These are phyloP conservation scores for Ogataea hybrid DNA, from an alignment of 1,139 yeast species.

Conservation along the genomic window DNA sequence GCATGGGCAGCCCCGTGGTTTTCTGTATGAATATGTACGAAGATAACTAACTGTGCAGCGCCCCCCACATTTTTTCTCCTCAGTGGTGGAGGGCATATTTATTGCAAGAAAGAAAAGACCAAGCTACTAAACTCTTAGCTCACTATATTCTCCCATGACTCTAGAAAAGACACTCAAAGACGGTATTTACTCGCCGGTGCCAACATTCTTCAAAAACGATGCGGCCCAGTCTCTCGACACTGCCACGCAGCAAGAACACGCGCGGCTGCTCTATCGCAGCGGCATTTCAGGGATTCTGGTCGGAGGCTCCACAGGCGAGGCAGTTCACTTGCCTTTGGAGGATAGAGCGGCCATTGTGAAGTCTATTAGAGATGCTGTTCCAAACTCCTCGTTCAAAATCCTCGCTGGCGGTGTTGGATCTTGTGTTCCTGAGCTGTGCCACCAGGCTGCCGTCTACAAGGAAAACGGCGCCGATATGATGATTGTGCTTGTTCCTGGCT, in stretches of 20 bases:
- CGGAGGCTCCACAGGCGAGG: constrained; percentile 46
- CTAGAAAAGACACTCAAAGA: constrained; percentile 9
- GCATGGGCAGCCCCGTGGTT: constrained; percentile 48
- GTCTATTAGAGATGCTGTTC: constrained; percentile 37
- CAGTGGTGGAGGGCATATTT: not conserved
- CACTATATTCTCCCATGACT: constrained; percentile 30
- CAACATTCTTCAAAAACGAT: constrained; percentile 37
- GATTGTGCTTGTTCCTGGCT: constrained; percentile 45
- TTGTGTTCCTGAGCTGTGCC: constrained; percentile 40
- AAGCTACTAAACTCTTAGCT: not conserved
- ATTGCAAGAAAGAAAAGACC: not conserved
- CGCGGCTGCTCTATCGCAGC: constrained; percentile 33
- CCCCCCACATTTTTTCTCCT: not conserved
- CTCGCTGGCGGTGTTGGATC: constrained; percentile 47
- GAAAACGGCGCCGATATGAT: constrained; percentile 45
- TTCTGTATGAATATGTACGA: constrained; percentile 48
- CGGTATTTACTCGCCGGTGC: constrained; percentile 40
- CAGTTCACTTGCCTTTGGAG: constrained; percentile 41
- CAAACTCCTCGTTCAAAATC: constrained; percentile 33
- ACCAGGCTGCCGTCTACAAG: constrained; percentile 37
- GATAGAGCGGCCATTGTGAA: constrained; percentile 40
- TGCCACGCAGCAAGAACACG: constrained; percentile 37
- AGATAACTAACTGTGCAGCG: not conserved
- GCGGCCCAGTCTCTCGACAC: constrained; percentile 34
- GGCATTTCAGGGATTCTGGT: constrained; percentile 39